A percentile compares a stretch with the other conserved stretches of the same genome.
Evolutionary conservation across 176 grass and related monocot genomes (phyloP).

Genomic region (Juncus inflexus): DNA sequence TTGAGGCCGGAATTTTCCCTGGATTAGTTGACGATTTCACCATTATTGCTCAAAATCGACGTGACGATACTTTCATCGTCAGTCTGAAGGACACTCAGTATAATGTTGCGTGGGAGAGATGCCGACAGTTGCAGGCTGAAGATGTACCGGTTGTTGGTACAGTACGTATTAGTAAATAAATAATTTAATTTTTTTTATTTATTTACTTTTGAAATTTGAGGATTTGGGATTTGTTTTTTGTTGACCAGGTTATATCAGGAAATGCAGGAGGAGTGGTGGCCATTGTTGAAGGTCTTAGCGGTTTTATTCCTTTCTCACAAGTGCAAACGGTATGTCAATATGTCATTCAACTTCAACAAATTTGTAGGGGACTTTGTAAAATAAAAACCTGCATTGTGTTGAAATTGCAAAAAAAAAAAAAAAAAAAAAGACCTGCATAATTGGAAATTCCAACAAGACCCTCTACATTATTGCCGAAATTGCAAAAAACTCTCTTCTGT

Average conservation of each 20-base stretch:
- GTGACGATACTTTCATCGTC: conserved; percentile 73
- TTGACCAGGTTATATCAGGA: conserved; percentile 65
- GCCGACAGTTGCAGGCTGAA: conserved; percentile 89
- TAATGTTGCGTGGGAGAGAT: conserved; percentile 91
- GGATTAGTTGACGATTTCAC: conserved; percentile 79
- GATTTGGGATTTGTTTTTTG: conserved; percentile 14
- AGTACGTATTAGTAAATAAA: conserved; percentile 47
- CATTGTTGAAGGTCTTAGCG: conserved; percentile 74
- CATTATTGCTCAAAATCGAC: conserved; percentile 63
- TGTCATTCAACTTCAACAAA: background rate
- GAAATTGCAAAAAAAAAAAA: too few species aligned
- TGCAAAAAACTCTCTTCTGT: too few species aligned
- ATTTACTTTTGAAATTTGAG: background rate
- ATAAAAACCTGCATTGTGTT: too few species aligned
- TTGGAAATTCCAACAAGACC: too few species aligned
- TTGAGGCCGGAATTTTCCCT: conserved; percentile 69
- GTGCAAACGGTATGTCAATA: conserved; percentile 59
- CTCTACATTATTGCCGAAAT: too few species aligned
- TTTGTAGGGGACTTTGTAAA: background rate
- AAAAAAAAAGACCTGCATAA: too few species aligned
- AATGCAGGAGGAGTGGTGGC: conserved; percentile 87
- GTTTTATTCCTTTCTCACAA: conserved; percentile 94
- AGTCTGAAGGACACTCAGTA: conserved; percentile 75
- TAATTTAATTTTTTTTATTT: conserved; percentile 3
- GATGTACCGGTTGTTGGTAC: conserved; percentile 62